A percentile compares a stretch with the other conserved stretches of the same genome.
These are phyloP conservation scores for Lichtheimia ornata DNA, from an alignment of 371 early-diverging fungal genomes.

Conservation along the genomic window DNA sequence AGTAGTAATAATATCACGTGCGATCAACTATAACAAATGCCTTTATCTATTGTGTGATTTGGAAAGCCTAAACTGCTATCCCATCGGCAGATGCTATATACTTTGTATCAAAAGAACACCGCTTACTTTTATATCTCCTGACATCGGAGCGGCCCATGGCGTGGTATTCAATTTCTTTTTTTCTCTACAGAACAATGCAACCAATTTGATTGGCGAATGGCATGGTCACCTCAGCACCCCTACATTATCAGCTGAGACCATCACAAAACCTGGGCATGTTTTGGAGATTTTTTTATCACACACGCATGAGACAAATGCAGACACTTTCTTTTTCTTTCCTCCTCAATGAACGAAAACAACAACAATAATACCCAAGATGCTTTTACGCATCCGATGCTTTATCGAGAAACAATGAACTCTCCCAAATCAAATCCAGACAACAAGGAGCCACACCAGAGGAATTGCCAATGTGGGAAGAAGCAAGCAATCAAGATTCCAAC, in stretches of 20 bases:
- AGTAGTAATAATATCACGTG: background rate
- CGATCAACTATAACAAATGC: too few species aligned
- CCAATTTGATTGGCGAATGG: background rate
- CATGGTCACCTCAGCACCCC: too few species aligned
- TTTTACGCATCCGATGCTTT: conserved; percentile 18
- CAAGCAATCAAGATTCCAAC: too few species aligned
- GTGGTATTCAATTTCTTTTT: background rate
- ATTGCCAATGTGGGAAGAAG: too few species aligned
- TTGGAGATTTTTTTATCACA: background rate
- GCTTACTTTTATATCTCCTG: too few species aligned
- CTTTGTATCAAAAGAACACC: too few species aligned
- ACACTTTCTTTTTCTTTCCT: conserved; percentile 5
- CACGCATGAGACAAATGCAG: background rate
- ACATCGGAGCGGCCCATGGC: too few species aligned
- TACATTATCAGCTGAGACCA: too few species aligned
- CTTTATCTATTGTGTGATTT: too few species aligned
- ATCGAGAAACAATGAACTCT: conserved; percentile 19
- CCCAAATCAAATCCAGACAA: background rate
- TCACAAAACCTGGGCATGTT: too few species aligned
- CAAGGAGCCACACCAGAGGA: background rate
- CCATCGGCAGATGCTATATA: too few species aligned
- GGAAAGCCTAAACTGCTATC: too few species aligned
- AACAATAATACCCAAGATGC: conserved; percentile 1
- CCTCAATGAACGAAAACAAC: background rate
- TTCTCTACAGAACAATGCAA: background rate